Conservation (phyloP, 2,329 filamentous ascomycete genomes). For the Pyrenochaeta sp. region DNA sequence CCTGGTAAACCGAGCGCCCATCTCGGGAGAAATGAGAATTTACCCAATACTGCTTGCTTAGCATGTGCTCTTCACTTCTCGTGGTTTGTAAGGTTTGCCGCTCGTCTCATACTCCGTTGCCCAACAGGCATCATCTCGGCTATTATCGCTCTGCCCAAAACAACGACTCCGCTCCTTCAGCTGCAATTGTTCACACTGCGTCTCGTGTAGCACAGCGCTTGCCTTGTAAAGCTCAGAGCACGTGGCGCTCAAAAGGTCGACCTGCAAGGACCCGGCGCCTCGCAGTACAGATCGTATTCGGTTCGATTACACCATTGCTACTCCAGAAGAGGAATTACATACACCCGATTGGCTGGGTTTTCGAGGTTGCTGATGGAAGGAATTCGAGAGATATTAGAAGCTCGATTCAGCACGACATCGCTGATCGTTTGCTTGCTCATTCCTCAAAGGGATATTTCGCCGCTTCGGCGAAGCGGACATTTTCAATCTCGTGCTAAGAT, state of each 20-base stretch:
- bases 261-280: conserved; percentile 10
- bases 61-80: conserved; percentile 15
- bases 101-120: conserved; percentile 18
- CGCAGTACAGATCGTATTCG: conserved; percentile 5
- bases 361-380: not conserved
- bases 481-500: not conserved
- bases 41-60: conserved; percentile 12
- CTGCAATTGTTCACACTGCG: conserved; percentile 27
- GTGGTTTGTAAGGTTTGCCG: conserved; percentile 21
- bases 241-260: conserved; percentile 10
- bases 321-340: conserved; percentile 2
- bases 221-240: conserved; percentile 8
- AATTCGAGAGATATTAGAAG: not conserved
- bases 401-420: not conserved
- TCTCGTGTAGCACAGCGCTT: conserved; percentile 23
- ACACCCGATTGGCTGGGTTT: conserved; percentile 19
- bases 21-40: conserved; percentile 11
- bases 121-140: conserved; percentile 32
- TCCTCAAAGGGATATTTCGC: not conserved
- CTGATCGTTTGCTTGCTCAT: not conserved
- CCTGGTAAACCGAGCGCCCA: conserved; percentile 6
- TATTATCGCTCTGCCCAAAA: conserved; percentile 32
- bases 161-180: conserved; percentile 22
- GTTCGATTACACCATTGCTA: conserved; percentile 6
- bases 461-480: not conserved